Conservation (phyloP, 495 filamentous ascomycete genomes). For the Tuber magnatum region DNA sequence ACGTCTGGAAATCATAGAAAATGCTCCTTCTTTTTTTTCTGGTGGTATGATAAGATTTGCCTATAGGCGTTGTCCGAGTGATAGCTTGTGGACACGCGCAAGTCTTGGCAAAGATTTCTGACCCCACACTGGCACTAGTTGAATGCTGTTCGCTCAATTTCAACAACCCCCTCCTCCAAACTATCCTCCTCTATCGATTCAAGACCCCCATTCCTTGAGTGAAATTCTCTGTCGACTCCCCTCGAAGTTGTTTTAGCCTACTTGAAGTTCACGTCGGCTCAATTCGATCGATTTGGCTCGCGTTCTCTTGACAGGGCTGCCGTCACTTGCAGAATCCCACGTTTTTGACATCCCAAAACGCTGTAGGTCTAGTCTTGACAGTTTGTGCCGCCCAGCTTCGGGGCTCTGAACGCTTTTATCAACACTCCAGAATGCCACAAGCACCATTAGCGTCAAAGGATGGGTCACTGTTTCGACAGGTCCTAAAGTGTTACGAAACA, state of each 20-base stretch:
- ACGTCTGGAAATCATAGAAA: neutral
- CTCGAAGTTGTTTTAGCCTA: neutral
- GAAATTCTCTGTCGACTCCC: neutral
- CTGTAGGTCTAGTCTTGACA: neutral
- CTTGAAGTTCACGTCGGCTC: neutral
- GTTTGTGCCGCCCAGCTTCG: neutral
- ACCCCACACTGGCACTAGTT: neutral
- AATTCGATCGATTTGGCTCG: neutral
- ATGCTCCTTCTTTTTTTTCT: neutral
- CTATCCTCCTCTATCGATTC: neutral
- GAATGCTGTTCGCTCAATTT: neutral
- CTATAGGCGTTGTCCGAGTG: neutral
- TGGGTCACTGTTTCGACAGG: conserved; percentile 80
- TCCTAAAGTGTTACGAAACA: conserved; percentile 90
- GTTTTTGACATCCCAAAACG: neutral
- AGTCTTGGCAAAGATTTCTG: neutral
- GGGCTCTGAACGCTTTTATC: neutral
- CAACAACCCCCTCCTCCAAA: neutral
- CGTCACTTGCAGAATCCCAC: neutral
- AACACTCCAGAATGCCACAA: conserved; percentile 20
- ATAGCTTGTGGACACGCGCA: neutral
- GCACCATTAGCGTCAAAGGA: conserved; percentile 75
- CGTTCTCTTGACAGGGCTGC: neutral
- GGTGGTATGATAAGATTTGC: neutral
- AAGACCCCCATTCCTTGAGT: neutral